Evolutionary conservation across 2,329 filamentous ascomycete species (phyloP).

Genomic region (Pyricularia sp.): DNA sequence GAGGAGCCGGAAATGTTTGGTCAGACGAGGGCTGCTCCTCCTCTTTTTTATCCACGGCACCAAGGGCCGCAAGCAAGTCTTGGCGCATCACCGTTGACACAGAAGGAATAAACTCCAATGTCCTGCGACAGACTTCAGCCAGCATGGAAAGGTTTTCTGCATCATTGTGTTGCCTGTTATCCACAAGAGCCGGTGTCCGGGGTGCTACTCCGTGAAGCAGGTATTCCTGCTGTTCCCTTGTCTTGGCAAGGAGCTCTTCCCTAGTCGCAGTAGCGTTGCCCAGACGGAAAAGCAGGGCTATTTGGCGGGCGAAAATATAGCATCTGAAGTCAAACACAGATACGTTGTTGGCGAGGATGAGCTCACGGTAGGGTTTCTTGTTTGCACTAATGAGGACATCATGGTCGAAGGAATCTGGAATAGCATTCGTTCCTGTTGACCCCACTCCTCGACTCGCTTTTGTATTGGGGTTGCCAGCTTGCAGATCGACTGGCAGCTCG

Average conservation of each 20-base stretch:
- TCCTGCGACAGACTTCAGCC: slow-evolving; percentile 77
- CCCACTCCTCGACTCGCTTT: slow-evolving; percentile 10
- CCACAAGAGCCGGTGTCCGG: slow-evolving; percentile 24
- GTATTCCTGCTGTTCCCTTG: slow-evolving; percentile 52
- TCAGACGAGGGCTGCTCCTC: slow-evolving; percentile 10
- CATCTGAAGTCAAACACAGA: slow-evolving; percentile 92
- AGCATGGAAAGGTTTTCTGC: slow-evolving; percentile 68
- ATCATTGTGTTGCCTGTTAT: slow-evolving; percentile 45
- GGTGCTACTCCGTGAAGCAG: slow-evolving; percentile 49
- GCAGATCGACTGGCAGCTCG: slow-evolving; percentile 39
- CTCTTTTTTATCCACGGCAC: slow-evolving; percentile 19
- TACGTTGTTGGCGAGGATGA: slow-evolving; percentile 90
- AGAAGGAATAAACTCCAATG: slow-evolving; percentile 74
- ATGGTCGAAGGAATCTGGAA: slow-evolving; percentile 22
- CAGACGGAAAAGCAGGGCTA: slow-evolving; percentile 70
- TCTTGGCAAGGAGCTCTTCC: slow-evolving; percentile 52
- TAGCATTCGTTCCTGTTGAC: slow-evolving; percentile 15
- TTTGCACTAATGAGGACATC: slow-evolving; percentile 53
- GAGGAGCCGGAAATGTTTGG: slow-evolving; percentile 19
- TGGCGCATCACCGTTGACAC: slow-evolving; percentile 70
- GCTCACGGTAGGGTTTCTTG: slow-evolving; percentile 77
- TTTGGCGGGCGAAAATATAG: slow-evolving; percentile 87
- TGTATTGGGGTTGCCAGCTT: slow-evolving; percentile 21
- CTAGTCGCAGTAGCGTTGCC: slow-evolving; percentile 62
- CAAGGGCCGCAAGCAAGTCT: slow-evolving; percentile 58